A percentile compares a stretch with the other conserved stretches of the same genome.
phyloP scores from a whole-genome alignment of 495 filamentous ascomycete species.

The Penicillium robsamsonii region DNA sequence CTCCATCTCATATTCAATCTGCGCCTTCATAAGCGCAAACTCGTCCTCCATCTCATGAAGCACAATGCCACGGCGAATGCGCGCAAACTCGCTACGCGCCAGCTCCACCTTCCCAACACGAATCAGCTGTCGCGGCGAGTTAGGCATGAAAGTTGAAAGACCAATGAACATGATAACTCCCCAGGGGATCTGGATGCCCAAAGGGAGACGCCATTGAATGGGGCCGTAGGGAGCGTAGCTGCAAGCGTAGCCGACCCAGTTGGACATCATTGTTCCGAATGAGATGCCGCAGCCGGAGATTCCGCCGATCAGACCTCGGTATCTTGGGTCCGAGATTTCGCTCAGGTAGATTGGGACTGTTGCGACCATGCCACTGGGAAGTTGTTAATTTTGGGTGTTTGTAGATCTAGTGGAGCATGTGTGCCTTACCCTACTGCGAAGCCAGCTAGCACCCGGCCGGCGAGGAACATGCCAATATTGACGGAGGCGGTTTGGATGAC shows the following conservation, averaged over 20 bases:
- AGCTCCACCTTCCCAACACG: slow-evolving; percentile 51
- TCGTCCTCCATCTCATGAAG: slow-evolving; percentile 51
- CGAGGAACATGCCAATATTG: slow-evolving; percentile 61
- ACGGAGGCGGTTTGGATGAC: slow-evolving; percentile 56
- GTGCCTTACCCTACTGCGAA: slow-evolving; percentile 50
- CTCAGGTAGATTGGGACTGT: slow-evolving; percentile 60
- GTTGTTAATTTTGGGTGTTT: neutral
- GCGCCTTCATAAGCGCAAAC: slow-evolving; percentile 53
- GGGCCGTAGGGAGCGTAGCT: slow-evolving; percentile 53
- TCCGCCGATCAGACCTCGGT: slow-evolving; percentile 56
- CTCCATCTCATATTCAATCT: slow-evolving; percentile 61
- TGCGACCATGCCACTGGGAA: slow-evolving; percentile 48
- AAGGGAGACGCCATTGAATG: slow-evolving; percentile 56
- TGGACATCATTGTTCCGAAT: slow-evolving; percentile 57
- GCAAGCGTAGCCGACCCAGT: slow-evolving; percentile 60
- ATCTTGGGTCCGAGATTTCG: slow-evolving; percentile 54
- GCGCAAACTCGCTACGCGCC: slow-evolving; percentile 49
- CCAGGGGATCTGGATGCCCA: slow-evolving; percentile 59
- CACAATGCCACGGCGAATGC: slow-evolving; percentile 48
- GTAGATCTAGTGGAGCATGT: neutral
- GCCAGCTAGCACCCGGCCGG: slow-evolving; percentile 55
- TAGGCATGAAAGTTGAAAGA: slow-evolving; percentile 57
- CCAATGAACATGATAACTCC: slow-evolving; percentile 57
- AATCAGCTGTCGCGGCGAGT: slow-evolving; percentile 56
- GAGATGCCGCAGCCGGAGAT: slow-evolving; percentile 58